Base-by-base conservation (phyloP, 306 rosid genomes). In the Casuarina glauca region DNA sequence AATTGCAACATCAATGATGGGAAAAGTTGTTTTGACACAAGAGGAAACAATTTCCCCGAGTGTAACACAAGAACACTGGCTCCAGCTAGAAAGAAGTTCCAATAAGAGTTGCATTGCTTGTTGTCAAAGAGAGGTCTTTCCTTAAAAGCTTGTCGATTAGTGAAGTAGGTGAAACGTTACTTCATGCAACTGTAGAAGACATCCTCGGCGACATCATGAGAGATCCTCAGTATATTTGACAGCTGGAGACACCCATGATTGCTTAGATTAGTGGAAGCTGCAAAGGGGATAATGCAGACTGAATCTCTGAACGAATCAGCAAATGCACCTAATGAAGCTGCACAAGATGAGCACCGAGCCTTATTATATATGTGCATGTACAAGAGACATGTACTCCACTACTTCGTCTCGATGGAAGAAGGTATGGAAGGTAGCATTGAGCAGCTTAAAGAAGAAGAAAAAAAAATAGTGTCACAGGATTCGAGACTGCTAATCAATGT, bases 351-450 rank as follows among this genome's bases (percentile, higher is more conserved):
- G 71, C 50, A 63, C 35, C 5, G 1, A 36, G n/a, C 71, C 35
- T 17, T 42, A 17, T 36, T 10, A 64, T 62, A 61, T 10, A 46
- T 15, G 12, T 48, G 17, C 54, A 69, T 60, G 61, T 74, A 72
- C 20, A 60, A 51, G 74, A 55, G 70, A 74, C 86, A 82, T 70
- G 86, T 60, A 74, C 54, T 78, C 83, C 86, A 82, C 83, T 78
- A 74, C 86, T 74, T 52, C 3, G 17, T 52, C 70, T 62, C 63
- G 69, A 49, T 73, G 66, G 52, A 52, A 73, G 45, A 17, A 13
- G 19, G 50, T 70, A 39, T 20, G 6, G 63, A 1, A 16, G 63
- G 32, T 16, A 6, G 7, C 2, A 17, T 15, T 49, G 36, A 19
- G 62, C 35, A 55, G 26, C 62, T 55, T 55, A 1, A 19, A 55